Base-by-base conservation (phyloP, 106 monocot genomes). In the Xerophyta viscosa region DNA sequence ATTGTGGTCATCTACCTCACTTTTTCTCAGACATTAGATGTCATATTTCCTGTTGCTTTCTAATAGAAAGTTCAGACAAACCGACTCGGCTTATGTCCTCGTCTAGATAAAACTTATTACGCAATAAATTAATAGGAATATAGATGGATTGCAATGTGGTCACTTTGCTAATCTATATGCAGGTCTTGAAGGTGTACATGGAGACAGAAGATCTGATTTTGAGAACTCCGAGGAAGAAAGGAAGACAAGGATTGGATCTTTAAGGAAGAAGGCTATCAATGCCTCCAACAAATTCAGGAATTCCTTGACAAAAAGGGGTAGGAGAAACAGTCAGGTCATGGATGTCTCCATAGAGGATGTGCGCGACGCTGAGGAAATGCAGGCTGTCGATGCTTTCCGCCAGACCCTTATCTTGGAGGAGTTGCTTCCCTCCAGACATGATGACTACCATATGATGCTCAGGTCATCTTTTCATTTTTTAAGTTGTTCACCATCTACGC, bases 351-450 rank as follows among this genome's bases (percentile, higher is more conserved):
- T 86, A 4, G 85, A 86, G 53, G 80, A 86, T 28, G 66, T 69
- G 33, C 76, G 80, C 23, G 76, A 86, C 70, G 73, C 80, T 30
- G 80, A 80, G 49, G 85, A 86, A 49, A 73, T 80, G 76, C 57
- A 70, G 22, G 64, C 48, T 8, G 85, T 86, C 1, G 80, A 86
- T 55, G 85, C 85, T 20, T 86, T 86, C 50, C 69, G 85, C 9
- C 85, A 86, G 52, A 80, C 37, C 7, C 76, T 86, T 20, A 76
- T 86, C 19, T 60, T 80, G 5, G 80, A 86, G 58, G 85, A 86
- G 63, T 39, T 80, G 29, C 69, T 86, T 0, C 85, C 80, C n/a
- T 76, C 80, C 12, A 61, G 54, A 58, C 80, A 86, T 68, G 85
- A 86, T 63, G 79, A 86, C 57, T 80, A 86, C 66, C 72, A 86